A percentile compares a stretch with the other conserved stretches of the same genome.
Conservation (phyloP, 495 filamentous ascomycete genomes). For the Xylaria venustula region DNA sequence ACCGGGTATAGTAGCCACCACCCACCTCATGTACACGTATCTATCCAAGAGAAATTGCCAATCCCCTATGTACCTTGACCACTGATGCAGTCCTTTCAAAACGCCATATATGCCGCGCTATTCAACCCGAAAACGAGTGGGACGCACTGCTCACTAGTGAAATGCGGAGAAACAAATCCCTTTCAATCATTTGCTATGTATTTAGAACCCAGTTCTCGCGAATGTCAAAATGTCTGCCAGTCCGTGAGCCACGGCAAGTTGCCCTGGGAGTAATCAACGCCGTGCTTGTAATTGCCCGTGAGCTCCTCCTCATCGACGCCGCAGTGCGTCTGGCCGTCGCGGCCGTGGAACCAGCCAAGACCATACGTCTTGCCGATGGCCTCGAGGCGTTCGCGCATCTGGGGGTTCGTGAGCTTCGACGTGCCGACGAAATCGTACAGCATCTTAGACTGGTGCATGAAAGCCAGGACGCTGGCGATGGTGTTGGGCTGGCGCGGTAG, state of each 20-base stretch:
- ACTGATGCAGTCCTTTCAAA: not conserved
- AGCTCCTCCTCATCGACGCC: conserved; percentile 73
- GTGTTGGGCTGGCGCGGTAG: conserved; percentile 71
- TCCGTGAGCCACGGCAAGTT: conserved; percentile 41
- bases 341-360: conserved; percentile 67
- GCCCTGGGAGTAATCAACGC: conserved; percentile 42
- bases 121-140: not conserved
- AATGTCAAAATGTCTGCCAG: conserved; percentile 8
- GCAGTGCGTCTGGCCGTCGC: conserved; percentile 64
- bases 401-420: conserved; percentile 53
- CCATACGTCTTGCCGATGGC: conserved; percentile 62
- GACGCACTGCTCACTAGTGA: not conserved
- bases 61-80: not conserved
- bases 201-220: too few relatives aligned
- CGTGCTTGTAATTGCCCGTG: conserved; percentile 57
- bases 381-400: conserved; percentile 57
- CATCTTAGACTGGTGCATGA: conserved; percentile 74
- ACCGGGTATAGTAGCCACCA: too few relatives aligned
- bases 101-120: conserved; percentile 2
- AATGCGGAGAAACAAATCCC: not conserved
- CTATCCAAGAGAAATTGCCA: not conserved
- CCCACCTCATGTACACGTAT: not conserved
- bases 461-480: conserved; percentile 69
- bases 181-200: too few relatives aligned
- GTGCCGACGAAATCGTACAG: conserved; percentile 67